Conservation (phyloP, 805 yeast species). For the Candida hungchunana region DNA sequence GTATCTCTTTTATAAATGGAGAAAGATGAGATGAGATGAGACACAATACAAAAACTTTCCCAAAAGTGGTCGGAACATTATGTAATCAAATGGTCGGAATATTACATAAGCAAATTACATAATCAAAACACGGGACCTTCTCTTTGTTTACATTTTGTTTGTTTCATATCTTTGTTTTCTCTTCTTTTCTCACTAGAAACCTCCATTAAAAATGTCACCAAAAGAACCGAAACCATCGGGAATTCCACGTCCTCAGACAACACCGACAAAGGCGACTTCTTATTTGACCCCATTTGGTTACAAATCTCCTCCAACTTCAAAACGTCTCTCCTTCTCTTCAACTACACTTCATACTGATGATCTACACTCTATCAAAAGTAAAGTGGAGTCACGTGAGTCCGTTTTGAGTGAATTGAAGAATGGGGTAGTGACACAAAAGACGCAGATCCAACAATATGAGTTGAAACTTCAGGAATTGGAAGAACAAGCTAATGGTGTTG, state of each 20-base stretch:
- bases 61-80: too few relatives aligned
- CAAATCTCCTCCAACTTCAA: slow-evolving; percentile 18
- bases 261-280: slow-evolving; percentile 21
- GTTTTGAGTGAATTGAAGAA: slow-evolving; percentile 21
- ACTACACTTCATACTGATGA: slow-evolving; percentile 2
- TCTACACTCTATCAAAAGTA: slow-evolving; percentile 12
- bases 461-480: slow-evolving; percentile 32
- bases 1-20: too few relatives aligned
- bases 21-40: too few relatives aligned
- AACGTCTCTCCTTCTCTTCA: slow-evolving; percentile 1
- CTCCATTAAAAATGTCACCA: background rate
- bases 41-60: too few relatives aligned
- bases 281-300: slow-evolving; percentile 12
- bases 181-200: background rate
- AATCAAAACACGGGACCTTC: too few relatives aligned
- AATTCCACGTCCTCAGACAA: slow-evolving; percentile 21
- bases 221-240: slow-evolving; percentile 14
- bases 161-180: background rate
- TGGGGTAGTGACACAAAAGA: slow-evolving; percentile 30
- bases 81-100: too few relatives aligned
- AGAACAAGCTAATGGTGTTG: slow-evolving; percentile 17
- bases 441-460: slow-evolving; percentile 36
- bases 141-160: background rate
- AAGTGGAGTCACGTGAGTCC: slow-evolving; percentile 16
- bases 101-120: too few relatives aligned